Base-by-base conservation (phyloP, 306 rosid genomes). In the Vigna nakashimae region DNA sequence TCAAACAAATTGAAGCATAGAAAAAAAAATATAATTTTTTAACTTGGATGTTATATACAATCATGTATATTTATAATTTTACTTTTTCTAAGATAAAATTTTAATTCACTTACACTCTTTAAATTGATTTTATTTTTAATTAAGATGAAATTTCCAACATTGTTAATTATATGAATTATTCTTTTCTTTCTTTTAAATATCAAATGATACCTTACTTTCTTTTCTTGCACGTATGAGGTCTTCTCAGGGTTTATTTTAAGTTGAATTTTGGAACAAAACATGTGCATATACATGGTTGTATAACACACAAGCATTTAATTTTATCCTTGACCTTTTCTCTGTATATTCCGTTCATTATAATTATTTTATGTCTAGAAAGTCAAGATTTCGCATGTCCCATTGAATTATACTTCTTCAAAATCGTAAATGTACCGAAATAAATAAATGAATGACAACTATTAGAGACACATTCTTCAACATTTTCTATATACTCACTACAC, bases 251-350 rank as follows among this genome's bases (percentile, higher is more conserved):
- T 42, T 65, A 65, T 65, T 65, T 30, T 18, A 65, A 65, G 52
- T 40, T 40, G 71, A 65, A 40, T 0, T 18, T 65, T 65, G 10
- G 5, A 65, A 65, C 52, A 40, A 65, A 65, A 42, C 71, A 65
- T 65, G 71, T 65, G 71, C 71, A 4, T 65, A 20, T 65, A 65
- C 50, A 65, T 65, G 70, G 4, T 65, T 65, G 0, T 38, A 65
- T 38, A 38, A 3, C 46, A 63, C 17, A 4, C 13, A 64, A 36
- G 50, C 69, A 34, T 36, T 64, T 38, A 64, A 64, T 38, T 64
- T 64, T 18, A 18, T 2, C 71, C 52, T 65, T 65, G 71, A 65
- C 71, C 16, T 65, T 65, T n/a, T 65, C 17, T 18, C 1, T 40
- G 11, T 6, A 65, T 2, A 38, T 65, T 65, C 52, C 52, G 18